Base-by-base conservation (phyloP, 2,329 filamentous ascomycete species). In the Lachnellula hyalina region DNA sequence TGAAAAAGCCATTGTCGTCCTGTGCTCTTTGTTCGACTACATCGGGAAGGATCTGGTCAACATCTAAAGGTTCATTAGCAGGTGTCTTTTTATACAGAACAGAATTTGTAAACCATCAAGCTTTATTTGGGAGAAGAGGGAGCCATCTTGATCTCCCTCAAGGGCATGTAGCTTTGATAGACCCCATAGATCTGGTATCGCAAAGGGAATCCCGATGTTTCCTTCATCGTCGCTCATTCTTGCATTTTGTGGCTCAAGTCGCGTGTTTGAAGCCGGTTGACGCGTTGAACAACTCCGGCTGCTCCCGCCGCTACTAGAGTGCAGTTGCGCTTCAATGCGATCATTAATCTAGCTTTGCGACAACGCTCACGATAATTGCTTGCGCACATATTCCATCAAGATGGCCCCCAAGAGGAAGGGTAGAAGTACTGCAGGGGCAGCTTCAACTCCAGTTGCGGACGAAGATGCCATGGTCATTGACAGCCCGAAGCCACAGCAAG, bases 341-440 rank as follows among this genome's bases (percentile, higher is more conserved):
- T 41, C 42, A 48, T 36, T 12, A 32, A 36, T 32, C 19, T 41
- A 19, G 14, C 9, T 17, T 34, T 41, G 49, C 44, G 21, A 42
- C 17, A 15, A 32, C 15, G 17, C 25, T 34, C 14, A 36, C 15
- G 21, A 51, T 56, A 35, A 45, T 44, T 47, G n/a, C 34, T 49
- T 8, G 28, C 9, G n/a, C 42, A 41, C 38, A 50, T 25, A 41
- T 45, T 54, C 45, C 45, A 34, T 23, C 32, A 67, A 61, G 46
- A 90, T 90, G 86, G 83, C 86, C 52, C 86, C 86, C 1, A 81
- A 83, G 61, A 91, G 90, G 71, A 86, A 83, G 65, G 78, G 80
- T 38, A 86, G 82, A 65, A 73, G 69, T 49, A 70, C 77, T 62
- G 73, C 77, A 45, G 77, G 76, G 52, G 77, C 80, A 34, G 76